Conservation (phyloP, 2,329 filamentous ascomycete genomes). For the Mycosphaerella sp. region DNA sequence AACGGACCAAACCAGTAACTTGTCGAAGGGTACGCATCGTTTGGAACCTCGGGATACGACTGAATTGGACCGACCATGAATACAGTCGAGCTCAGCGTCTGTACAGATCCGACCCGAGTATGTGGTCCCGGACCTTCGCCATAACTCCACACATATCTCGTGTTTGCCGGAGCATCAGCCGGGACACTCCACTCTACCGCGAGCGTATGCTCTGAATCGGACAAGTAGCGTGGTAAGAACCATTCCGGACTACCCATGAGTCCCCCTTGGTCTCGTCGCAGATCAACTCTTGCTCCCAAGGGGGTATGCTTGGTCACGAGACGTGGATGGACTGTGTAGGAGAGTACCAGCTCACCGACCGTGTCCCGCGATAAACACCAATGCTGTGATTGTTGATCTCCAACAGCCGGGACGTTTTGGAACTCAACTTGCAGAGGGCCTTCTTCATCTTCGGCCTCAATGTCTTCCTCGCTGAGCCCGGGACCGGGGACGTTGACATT, state of each 20-base stretch:
- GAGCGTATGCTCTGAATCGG: not conserved
- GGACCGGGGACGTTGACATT: not conserved
- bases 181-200: not conserved
- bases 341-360: not conserved
- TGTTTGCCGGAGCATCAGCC: not conserved
- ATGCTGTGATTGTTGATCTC: not conserved
- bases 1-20: not conserved
- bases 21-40: not conserved
- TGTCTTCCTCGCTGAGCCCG: not conserved
- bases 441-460: not conserved
- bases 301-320: not conserved
- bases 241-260: not conserved
- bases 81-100: not conserved
- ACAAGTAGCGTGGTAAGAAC: not conserved
- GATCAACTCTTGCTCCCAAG: not conserved
- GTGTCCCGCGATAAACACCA: not conserved
- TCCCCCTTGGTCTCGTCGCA: not conserved
- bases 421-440: not conserved
- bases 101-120: not conserved
- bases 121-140: not conserved
- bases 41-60: not conserved
- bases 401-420: not conserved
- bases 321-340: not conserved
- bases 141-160: not conserved
- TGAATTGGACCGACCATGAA: not conserved